These are phyloP conservation scores for Medicago arabica DNA, from an alignment of 306 rosid genomes.

Conservation along the genomic window DNA sequence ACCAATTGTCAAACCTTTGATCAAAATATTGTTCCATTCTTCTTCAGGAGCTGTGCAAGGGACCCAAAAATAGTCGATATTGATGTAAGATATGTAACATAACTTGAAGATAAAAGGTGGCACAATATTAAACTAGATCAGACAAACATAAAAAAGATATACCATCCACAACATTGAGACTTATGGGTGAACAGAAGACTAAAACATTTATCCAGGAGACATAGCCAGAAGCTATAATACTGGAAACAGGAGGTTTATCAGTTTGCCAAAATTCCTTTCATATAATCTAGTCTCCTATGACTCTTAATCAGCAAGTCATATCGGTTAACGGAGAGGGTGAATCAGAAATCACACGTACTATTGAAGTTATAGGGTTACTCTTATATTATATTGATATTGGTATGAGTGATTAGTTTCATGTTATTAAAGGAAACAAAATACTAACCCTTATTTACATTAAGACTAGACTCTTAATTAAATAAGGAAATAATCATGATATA, in stretches of 20 bases:
- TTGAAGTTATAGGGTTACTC: too few species aligned
- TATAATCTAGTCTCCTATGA: slow-evolving; percentile 5
- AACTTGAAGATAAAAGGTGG: slow-evolving; percentile 12
- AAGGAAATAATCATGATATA: slow-evolving; percentile 9
- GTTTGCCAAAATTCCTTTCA: slow-evolving; percentile 21
- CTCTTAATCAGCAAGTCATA: not conserved
- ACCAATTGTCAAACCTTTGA: slow-evolving; percentile 77
- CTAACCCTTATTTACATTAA: not conserved
- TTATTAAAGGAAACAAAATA: not conserved
- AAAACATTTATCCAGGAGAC: slow-evolving; percentile 22
- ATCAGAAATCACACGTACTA: slow-evolving; percentile 30
- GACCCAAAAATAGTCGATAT: slow-evolving; percentile 14
- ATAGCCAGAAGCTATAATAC: not conserved
- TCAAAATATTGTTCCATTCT: slow-evolving; percentile 79
- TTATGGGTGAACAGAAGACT: not conserved
- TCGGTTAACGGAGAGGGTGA: slow-evolving; percentile 11
- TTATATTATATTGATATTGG: not conserved
- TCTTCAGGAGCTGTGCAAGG: slow-evolving; percentile 86
- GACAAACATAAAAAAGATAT: slow-evolving; percentile 21
- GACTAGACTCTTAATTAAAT: not conserved
- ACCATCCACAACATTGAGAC: not conserved
- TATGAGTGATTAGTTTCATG: not conserved
- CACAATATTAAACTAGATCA: slow-evolving; percentile 16
- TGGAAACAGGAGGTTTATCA: slow-evolving; percentile 9
- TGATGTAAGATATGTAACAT: slow-evolving; percentile 16